Base-by-base conservation (phyloP, 371 early-diverging fungal genomes). In the Rhizopus delemar region DNA sequence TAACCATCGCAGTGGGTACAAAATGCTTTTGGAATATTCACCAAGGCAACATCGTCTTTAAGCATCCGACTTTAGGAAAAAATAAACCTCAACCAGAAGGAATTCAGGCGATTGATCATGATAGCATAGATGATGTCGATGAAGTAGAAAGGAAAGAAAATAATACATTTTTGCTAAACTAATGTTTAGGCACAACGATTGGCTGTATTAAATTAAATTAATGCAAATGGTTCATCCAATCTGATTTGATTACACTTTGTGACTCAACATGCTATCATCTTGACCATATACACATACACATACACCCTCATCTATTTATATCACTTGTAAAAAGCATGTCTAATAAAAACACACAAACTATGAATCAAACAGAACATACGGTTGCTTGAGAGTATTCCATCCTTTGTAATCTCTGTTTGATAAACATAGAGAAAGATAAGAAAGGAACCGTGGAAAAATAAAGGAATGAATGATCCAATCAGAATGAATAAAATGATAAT, bases 1-100 rank as follows among this genome's bases (percentile, higher is more conserved):
- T 60, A 1, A 79, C 80, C 0, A 48, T 66, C 8, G 39, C 32
- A 3, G 67, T 69, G 0, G 75, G 75, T 0, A 39, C 43, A 9
- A 48, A 59, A 16, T 68, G 69, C 22, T 57, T 76, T 13, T 48
- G 51, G 50, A 76, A 74, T 38, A 46, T 72, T 3, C 51, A 68
- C 2, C 64, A 66, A 4, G 68, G 68, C 9, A 46, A 76, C 12
- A 46, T 34, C 8, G 58, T 78, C 8, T 72, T 68, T 49, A 56
- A 70, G 4, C 57, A 63, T 22, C 51, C 62, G 31, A 41, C 46
- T 3, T 46, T 55, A 29, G 39, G 57, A 41, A 70, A 63, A 16
- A 62, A 63, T 2, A 53, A 13, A 34, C 49, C 62, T 12, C 46
- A 55, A 7, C 39, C 55, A 28, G 41, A 7, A 33, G 49, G 59